Conservation (phyloP, 2,329 filamentous ascomycete genomes). For the Akanthomyces lecanii region DNA sequence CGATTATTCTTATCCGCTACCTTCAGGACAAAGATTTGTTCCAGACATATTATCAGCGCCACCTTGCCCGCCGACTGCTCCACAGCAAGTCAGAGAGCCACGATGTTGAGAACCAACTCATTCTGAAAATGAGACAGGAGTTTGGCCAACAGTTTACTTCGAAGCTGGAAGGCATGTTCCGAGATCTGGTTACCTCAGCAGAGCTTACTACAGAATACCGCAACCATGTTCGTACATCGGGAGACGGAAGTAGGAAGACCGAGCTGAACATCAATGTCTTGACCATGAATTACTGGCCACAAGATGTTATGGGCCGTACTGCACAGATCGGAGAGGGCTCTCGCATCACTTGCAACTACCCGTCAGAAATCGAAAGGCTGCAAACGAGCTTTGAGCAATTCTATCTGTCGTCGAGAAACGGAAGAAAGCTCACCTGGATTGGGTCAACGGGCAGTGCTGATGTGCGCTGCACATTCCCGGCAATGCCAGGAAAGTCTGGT, state of each 20-base stretch:
- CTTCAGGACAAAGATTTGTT: conserved; percentile 91
- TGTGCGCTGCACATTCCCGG: conserved; percentile 73
- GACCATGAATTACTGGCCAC: conserved; percentile 92
- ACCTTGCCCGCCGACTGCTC: conserved; percentile 80
- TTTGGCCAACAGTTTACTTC: conserved; percentile 89
- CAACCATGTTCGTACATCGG: conserved; percentile 53
- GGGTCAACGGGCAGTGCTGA: conserved; percentile 73
- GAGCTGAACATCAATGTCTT: conserved; percentile 83
- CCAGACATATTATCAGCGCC: conserved; percentile 97
- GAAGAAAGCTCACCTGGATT: conserved; percentile 82
- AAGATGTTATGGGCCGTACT: conserved; percentile 72
- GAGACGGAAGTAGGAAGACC: conserved; percentile 49
- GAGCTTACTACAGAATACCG: conserved; percentile 78
- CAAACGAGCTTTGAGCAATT: conserved; percentile 84
- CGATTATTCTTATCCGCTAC: conserved; percentile 81
- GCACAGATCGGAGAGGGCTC: conserved; percentile 46
- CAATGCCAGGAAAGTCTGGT: conserved; percentile 64
- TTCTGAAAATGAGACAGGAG: conserved; percentile 94
- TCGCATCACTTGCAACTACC: conserved; percentile 60
- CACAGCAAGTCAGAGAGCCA: conserved; percentile 86
- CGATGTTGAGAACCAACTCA: conserved; percentile 93
- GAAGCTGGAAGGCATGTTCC: conserved; percentile 97
- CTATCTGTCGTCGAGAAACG: conserved; percentile 83
- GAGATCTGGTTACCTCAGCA: conserved; percentile 84
- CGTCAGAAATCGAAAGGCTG: conserved; percentile 66